Base-by-base conservation (phyloP, 2,329 filamentous ascomycete genomes). In the Ceratocystis alfenasii region DNA sequence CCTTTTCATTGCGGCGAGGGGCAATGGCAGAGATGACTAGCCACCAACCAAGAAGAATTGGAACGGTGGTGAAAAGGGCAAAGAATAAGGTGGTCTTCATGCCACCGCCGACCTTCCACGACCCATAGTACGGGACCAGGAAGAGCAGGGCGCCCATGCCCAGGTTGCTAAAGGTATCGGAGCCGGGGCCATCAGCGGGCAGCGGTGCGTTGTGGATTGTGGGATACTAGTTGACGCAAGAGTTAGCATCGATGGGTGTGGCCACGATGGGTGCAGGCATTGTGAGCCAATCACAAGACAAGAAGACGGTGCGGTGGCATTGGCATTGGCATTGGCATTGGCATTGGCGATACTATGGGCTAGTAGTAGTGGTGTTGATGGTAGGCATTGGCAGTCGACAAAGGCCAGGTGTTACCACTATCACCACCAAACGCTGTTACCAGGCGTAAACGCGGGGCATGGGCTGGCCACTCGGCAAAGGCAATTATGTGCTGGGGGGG, bases 201-300 rank as follows among this genome's bases (percentile, higher is more conserved):
- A 97, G 85, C 70, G 94, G 91, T 62, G 87, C 89, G 84, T 97
- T 97, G 75, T 95, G 89, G 78, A 97, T 97, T 68, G 90, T 79
- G 41, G 90, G 87, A 73, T 85, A 93, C 92, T 95, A 73, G 68
- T 70, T 67, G 69, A 74, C 50, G 74, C 75, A 64, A 12, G 63
- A 60, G 53, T 65, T 62, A 68, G 68, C 36, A 12, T 41, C 12
- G 60, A 62, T 3, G n/a, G 17, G 33, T 6, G 44, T 12, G 3
- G 12, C 3, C 25, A 6, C 4, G 25, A 20, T 30, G 41, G 20
- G 15, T 25, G 50, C 22, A 50, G 33, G 55, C 48, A 4, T 10
- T 53, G 5, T 53, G 28, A 30, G 12, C 25, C 25, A 33, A 20
- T n/a, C 30, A 33, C 6, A n/a, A n/a, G 3, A n/a, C 12, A 2